Base-by-base conservation (phyloP, 2,329 filamentous ascomycete species). In the Aspergillus sp. region DNA sequence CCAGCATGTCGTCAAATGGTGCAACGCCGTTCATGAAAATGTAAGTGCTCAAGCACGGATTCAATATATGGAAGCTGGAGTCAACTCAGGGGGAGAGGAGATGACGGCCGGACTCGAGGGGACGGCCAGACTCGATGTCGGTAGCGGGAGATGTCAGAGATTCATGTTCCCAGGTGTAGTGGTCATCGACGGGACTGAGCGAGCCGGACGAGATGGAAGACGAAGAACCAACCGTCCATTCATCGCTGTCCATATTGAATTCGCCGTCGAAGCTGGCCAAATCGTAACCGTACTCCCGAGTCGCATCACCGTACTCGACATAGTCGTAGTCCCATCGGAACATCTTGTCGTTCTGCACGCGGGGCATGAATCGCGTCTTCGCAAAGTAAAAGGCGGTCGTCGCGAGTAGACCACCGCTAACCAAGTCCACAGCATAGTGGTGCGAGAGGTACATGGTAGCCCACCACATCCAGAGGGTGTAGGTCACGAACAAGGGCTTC, bases 381-480 rank as follows among this genome's bases (percentile, higher is more conserved):
- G 88, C 84, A 55, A 90, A 83, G 74, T 93, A 95, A 79, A 90
- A 97, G 53, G 88, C 85, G 47, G 88, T 78, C 11, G 86, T 86
- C 20, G 90, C 88, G 54, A 90, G 73, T 47, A 96, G 78, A 68
- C 87, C 90, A 61, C 93, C 93, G 33, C 83, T 90, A 22, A 96
- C 90, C 47, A 97, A 79, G 71, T 97, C 93, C 38, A 97, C 88
- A 30, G 92, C 93, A 69, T 97, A 97, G 76, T 97, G 93, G 74
- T 97, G 93, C 65, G 90, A 95, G 48, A 97, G 83, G 69, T 97
- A 96, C 90, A 97, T 96, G 61, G 93, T 97, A 11, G 92, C 89
- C 91, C 93, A 97, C 89, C 91, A 96, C 65, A 96, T 86, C 93
- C 93, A 96, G 68, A 88, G 82, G 42, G 88, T 88, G 73, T 96